phyloP scores from a whole-genome alignment of 345 rosid species.

The Kandelia obovata region DNA sequence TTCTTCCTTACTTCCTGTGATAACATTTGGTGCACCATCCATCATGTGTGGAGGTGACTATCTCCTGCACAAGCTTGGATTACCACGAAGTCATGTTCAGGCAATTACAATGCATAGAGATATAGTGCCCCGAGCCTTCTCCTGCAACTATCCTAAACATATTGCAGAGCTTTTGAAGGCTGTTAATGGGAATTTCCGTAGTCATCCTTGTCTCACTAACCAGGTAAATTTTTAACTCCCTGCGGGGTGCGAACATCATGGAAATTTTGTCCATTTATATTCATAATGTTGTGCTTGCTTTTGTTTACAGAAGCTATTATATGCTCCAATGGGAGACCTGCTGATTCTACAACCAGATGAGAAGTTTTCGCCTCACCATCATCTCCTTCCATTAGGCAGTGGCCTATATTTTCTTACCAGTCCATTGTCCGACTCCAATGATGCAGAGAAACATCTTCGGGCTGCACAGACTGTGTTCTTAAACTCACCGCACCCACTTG shows the following conservation, averaged over 20 bases:
- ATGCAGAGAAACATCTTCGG: slow-evolving; percentile 54
- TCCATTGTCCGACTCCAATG: slow-evolving; percentile 35
- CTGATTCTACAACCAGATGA: slow-evolving; percentile 90
- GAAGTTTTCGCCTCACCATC: slow-evolving; percentile 75
- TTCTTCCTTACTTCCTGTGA: slow-evolving; percentile 76
- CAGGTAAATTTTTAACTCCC: slow-evolving; percentile 41
- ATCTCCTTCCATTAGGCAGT: slow-evolving; percentile 87
- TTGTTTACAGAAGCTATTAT: slow-evolving; percentile 58
- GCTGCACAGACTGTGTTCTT: slow-evolving; percentile 75
- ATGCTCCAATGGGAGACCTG: slow-evolving; percentile 92
- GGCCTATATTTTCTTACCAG: slow-evolving; percentile 66
- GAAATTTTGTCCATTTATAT: not conserved
- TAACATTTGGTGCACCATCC: slow-evolving; percentile 90
- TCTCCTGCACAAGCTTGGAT: slow-evolving; percentile 74
- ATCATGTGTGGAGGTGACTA: slow-evolving; percentile 91
- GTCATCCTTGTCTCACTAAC: slow-evolving; percentile 80
- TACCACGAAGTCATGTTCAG: slow-evolving; percentile 67
- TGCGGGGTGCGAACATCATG: not conserved
- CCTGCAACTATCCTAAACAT: slow-evolving; percentile 83
- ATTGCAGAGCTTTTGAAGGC: slow-evolving; percentile 80
- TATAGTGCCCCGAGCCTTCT: slow-evolving; percentile 94
- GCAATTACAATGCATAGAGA: slow-evolving; percentile 87
- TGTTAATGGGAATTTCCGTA: slow-evolving; percentile 74
- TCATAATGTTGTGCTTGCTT: slow-evolving; percentile 3
- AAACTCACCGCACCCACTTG: slow-evolving; percentile 93